Base-by-base conservation (phyloP, 2,329 filamentous ascomycete genomes). In the Pseudogymnoascus sp. region DNA sequence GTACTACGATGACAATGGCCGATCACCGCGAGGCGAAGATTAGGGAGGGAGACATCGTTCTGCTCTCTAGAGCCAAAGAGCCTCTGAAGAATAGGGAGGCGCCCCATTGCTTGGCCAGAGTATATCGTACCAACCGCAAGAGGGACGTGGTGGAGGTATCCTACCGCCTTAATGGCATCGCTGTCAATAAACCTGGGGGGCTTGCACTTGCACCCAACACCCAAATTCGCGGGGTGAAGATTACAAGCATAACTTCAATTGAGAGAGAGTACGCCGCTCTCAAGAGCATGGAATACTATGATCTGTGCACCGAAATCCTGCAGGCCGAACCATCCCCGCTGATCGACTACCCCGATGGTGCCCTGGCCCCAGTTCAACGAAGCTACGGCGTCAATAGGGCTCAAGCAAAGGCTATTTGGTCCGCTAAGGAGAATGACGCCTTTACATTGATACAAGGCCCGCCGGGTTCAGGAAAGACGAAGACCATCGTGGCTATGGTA, bases 401-500 rank as follows among this genome's bases (percentile, higher is more conserved):
- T 5, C 94, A 99, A 73, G 91, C 93, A 3, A 90, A 90, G 74
- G 94, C 94, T 6, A 91, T 99, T 65, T 84, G 94, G 67, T 95
- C 93, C 62, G 93, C 92, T 11, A 84, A 92, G 63, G 92, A 96
- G 70, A 99, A 99, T 69, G 94, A 97, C 75, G 95, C 91, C 0
- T 99, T 99, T 72, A 97, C 94, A 2, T 79, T 99, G 65, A 92
- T 99, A 69, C 94, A 99, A 77, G 94, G 89, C 63, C 94, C 94
- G 60, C 94, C 94, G 1, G 94, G 94, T 74, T 97, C 94, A 3
- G 94, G 93, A 72, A 99, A 99, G 78, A 99, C 94, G 0, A 99
- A 99, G 75, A 99, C 94, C 0, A 99, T 99, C 65, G 85, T 96
- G 63, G 94, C 93, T 33, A 95, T 99, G 80, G 92, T 97, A 23